phyloP scores from a whole-genome alignment of 208 protist genomes.

The Hexamita inflata region DNA sequence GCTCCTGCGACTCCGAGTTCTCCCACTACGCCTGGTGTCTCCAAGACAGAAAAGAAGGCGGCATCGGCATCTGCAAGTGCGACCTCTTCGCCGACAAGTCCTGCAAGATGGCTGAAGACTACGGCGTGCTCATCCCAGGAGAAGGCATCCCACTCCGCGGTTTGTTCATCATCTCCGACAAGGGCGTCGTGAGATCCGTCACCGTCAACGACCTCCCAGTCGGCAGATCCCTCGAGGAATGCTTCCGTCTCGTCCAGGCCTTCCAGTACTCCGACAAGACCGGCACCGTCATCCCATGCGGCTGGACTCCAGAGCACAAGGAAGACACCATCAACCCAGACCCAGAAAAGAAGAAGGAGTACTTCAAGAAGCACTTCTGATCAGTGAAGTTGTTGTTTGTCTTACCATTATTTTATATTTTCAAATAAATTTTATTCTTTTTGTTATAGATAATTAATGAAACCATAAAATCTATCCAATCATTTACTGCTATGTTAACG shows the following conservation, averaged over 20 bases:
- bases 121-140: slow-evolving; percentile 70
- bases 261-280: slow-evolving; percentile 72
- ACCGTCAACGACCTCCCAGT: slow-evolving; percentile 79
- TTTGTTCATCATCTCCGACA: slow-evolving; percentile 31
- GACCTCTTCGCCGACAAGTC: slow-evolving; percentile 79
- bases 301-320: slow-evolving; percentile 30
- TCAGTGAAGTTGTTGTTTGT: too few species aligned
- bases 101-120: slow-evolving; percentile 65
- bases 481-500: too few species aligned
- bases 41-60: slow-evolving; percentile 75
- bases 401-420: too few species aligned
- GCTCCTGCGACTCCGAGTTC: slow-evolving; percentile 48
- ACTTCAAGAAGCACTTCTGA: too few species aligned
- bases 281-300: slow-evolving; percentile 53
- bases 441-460: too few species aligned
- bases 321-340: slow-evolving; percentile 68
- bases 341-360: slow-evolving; percentile 64
- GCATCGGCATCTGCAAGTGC: slow-evolving; percentile 77
- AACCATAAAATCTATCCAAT: too few species aligned
- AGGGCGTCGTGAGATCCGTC: slow-evolving; percentile 26
- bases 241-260: slow-evolving; percentile 73
- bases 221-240: slow-evolving; percentile 74
- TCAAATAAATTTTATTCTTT: too few species aligned
- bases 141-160: slow-evolving; percentile 33
- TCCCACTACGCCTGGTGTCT: slow-evolving; percentile 82